Conservation (phyloP, 129 eudicot species). For the Saussurea involucrata region DNA sequence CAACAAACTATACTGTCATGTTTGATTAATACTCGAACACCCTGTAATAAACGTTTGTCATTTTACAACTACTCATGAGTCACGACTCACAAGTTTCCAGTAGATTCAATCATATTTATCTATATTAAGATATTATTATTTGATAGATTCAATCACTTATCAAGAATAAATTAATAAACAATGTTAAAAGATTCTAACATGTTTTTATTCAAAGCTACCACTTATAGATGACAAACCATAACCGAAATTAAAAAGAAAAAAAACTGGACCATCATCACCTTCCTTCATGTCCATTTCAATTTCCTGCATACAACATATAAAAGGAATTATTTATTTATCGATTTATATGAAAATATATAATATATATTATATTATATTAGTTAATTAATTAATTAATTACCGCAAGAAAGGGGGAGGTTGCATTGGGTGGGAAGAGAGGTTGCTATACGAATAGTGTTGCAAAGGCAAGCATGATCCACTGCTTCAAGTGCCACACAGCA, state of each 20-base stretch:
- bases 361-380: neutral
- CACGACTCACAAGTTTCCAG: no score
- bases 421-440: conserved; percentile 59
- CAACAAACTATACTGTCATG: no score
- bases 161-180: no score
- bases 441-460: conserved; percentile 63
- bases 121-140: no score
- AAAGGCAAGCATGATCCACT: conserved; percentile 61
- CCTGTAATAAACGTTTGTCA: no score
- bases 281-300: conserved; percentile 8
- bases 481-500: conserved; percentile 70
- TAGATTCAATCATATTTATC: no score
- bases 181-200: neutral
- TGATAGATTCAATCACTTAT: no score
- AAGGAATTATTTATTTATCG: neutral
- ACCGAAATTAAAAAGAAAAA: neutral
- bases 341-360: neutral
- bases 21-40: no score
- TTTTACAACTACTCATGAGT: no score
- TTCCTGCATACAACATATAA: conserved; percentile 15
- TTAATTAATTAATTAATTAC: conserved; percentile 7
- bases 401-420: conserved; percentile 71
- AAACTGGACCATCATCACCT: conserved; percentile 5
- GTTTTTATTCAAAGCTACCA: conserved; percentile 18
- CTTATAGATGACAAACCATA: conserved; percentile 4